A percentile compares a stretch with the other conserved stretches of the same genome.
These are phyloP conservation scores for Candida piceae DNA, from an alignment of 805 yeast species.

Conservation along the genomic window DNA sequence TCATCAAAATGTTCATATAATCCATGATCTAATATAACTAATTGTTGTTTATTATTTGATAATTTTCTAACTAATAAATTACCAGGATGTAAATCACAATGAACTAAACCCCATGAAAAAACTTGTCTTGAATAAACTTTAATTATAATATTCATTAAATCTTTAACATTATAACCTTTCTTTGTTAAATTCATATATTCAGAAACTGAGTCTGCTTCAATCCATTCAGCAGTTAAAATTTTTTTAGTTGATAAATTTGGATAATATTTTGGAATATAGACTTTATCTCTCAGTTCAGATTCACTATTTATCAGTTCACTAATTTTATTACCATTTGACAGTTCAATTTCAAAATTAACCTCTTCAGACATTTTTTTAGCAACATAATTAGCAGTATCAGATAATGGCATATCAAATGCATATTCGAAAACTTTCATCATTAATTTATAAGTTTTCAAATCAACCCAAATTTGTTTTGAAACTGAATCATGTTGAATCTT, in stretches of 20 bases:
- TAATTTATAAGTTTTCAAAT: slow-evolving; percentile 51
- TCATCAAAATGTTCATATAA: slow-evolving; percentile 52
- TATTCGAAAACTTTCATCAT: slow-evolving; percentile 50
- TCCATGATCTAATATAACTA: slow-evolving; percentile 74
- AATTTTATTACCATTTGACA: slow-evolving; percentile 44
- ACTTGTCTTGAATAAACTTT: slow-evolving; percentile 52
- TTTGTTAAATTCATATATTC: slow-evolving; percentile 38
- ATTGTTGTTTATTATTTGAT: slow-evolving; percentile 37
- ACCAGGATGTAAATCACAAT: slow-evolving; percentile 81
- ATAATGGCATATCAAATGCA: slow-evolving; percentile 61
- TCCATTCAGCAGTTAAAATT: slow-evolving; percentile 69
- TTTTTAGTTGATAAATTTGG: slow-evolving; percentile 40
- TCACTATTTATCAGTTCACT: slow-evolving; percentile 38
- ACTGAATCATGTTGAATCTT: slow-evolving; percentile 66
- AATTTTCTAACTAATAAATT: slow-evolving; percentile 53
- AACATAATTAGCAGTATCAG: slow-evolving; percentile 50
- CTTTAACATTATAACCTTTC: slow-evolving; percentile 33
- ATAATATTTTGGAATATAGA: slow-evolving; percentile 54
- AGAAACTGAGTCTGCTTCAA: slow-evolving; percentile 61
- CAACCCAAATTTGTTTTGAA: slow-evolving; percentile 53
- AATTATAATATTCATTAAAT: slow-evolving; percentile 47
- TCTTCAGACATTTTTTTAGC: slow-evolving; percentile 55
- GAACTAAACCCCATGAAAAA: slow-evolving; percentile 63
- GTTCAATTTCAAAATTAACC: slow-evolving; percentile 55
- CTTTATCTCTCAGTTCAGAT: slow-evolving; percentile 32